A percentile compares a stretch with the other conserved stretches of the same genome.
Evolutionary conservation across 306 rosid genomes (phyloP).

Genomic region (Styphnolobium japonicum): DNA sequence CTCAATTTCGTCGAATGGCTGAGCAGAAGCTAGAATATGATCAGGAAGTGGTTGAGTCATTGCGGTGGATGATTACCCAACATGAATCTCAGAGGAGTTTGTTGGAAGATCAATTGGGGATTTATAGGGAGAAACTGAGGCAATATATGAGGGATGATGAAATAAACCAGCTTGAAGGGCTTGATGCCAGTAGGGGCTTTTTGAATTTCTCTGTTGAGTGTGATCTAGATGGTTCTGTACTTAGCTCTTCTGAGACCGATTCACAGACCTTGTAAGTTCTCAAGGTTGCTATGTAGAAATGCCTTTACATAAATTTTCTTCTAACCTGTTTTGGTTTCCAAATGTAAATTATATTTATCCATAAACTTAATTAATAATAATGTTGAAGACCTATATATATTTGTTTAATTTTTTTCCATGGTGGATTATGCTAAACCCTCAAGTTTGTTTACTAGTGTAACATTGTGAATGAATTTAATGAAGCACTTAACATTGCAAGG

Average conservation of each 20-base stretch:
- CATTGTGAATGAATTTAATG: neutral
- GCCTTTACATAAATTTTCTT: neutral
- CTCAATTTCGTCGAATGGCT: constrained; percentile 54
- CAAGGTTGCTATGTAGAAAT: constrained; percentile 22
- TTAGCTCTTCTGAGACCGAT: constrained; percentile 23
- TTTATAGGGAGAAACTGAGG: constrained; percentile 35
- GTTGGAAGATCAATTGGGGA: constrained; percentile 40
- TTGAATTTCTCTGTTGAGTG: neutral
- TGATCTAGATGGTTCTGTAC: constrained; percentile 4
- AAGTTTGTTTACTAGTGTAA: constrained; percentile 6
- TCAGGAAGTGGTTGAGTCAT: constrained; percentile 43
- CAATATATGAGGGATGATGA: constrained; percentile 30
- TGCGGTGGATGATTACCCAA: constrained; percentile 42
- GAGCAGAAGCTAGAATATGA: constrained; percentile 55
- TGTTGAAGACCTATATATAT: neutral
- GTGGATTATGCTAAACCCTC: constrained; percentile 4
- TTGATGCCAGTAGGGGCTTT: neutral
- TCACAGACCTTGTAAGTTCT: constrained; percentile 33
- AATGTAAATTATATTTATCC: constrained; percentile 25
- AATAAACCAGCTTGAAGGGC: constrained; percentile 15
- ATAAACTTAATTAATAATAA: constrained; percentile 14
- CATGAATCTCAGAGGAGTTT: constrained; percentile 36
- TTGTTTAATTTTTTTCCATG: neutral
- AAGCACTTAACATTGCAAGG: neutral
- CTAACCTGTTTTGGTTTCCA: constrained; percentile 17